Conservation (phyloP, 352 stramenopile genomes). For the Globisporangium iwayamae region DNA sequence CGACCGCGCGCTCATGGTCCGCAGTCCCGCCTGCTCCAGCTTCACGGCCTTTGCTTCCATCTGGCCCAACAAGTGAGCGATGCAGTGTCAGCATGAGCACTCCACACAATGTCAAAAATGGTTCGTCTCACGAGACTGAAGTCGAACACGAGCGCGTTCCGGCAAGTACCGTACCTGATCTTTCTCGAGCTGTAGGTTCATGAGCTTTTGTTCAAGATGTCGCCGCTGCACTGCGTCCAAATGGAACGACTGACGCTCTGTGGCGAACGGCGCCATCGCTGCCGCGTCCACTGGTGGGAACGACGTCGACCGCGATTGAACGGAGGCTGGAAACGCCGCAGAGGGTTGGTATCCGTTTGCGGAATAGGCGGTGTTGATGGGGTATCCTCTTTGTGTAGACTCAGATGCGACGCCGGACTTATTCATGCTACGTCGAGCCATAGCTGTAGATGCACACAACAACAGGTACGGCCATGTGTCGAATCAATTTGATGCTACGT, state of each 20-base stretch:
- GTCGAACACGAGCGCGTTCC: not conserved
- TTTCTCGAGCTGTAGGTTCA: slow-evolving; percentile 45
- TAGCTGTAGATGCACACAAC: slow-evolving; percentile 3
- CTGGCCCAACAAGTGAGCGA: slow-evolving; percentile 9
- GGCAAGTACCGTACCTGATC: slow-evolving; percentile 25
- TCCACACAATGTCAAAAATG: not conserved
- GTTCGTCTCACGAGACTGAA: not conserved
- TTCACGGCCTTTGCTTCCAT: slow-evolving; percentile 37
- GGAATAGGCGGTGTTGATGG: not conserved
- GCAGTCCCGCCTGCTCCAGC: slow-evolving; percentile 35
- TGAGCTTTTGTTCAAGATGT: slow-evolving; percentile 40
- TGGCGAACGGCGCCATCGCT: slow-evolving; percentile 28
- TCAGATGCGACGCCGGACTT: not conserved
- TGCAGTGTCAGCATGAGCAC: not conserved
- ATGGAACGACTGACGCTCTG: slow-evolving; percentile 41
- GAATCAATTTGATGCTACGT: not conserved
- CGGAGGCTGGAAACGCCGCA: not conserved
- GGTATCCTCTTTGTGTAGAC: not conserved
- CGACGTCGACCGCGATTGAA: slow-evolving; percentile 8
- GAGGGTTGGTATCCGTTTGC: not conserved
- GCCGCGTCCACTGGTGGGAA: slow-evolving; percentile 9
- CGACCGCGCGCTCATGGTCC: slow-evolving; percentile 40
- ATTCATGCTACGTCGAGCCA: slow-evolving; percentile 15
- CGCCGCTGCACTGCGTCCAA: slow-evolving; percentile 33
- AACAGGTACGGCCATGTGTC: slow-evolving; percentile 1